Base-by-base conservation (phyloP, 1,284 basidiomycete species). In the Kwoniella shivajii region DNA sequence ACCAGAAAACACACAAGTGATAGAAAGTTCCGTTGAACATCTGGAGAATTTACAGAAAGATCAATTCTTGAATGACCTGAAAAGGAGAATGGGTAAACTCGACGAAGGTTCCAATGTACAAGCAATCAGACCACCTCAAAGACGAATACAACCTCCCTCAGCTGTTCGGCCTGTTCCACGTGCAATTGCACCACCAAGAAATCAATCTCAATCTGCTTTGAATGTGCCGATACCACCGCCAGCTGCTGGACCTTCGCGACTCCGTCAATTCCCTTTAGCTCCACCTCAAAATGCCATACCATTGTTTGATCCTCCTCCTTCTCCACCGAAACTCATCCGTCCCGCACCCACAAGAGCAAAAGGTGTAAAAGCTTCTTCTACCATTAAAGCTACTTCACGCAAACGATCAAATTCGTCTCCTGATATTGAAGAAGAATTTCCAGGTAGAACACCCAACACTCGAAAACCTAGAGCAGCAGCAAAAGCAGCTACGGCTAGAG, bases 11-110 rank as follows among this genome's bases (percentile, higher is more conserved):
- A 66, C 65, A 13, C 55, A 61, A 16, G 55, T 74, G n/a, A 42
- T 76, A 1, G 73, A 74, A 7, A 67, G 69, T 9, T 54, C 52
- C 14, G 67, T 76, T 18, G 71, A 72, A 3, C 65, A 67, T 18
- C 61, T 78, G 22, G 72, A 78, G 39, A 61, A 41, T 4, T 45
- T 62, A 6, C 76, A 77, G 50, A 63, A 68, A 3, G 46, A 49
- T 3, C 51, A 60, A 18, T 78, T 78, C 49, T 48, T 72, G 43
- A 49, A 36, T 11, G 62, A 56, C 22, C 61, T 61, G 6, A 46
- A 56, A 37, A 54, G 58, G 47, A 59, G 67, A 20, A 54, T 71
- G 43, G 63, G 57, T 44, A 72, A 68, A 36, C 46, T 50, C 14
- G 50, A 45, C 38, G 50, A 26, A 14, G 30, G 31, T 13, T 14